Evolutionary conservation across 768 basidiomycete genomes (phyloP).

Genomic region (Kwoniella pini): DNA sequence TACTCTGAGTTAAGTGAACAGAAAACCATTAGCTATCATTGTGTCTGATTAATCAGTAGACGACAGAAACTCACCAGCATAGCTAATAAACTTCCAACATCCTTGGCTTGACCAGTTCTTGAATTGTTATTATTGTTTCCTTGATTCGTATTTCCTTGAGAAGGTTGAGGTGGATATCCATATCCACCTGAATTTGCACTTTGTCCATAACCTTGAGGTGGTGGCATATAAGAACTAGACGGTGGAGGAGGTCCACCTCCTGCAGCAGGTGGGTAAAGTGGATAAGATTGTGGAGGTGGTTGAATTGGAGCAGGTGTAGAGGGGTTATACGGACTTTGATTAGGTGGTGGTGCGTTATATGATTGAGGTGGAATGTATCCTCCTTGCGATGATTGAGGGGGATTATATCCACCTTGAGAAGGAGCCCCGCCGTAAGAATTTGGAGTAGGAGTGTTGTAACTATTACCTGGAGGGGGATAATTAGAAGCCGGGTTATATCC

Average conservation of each 20-base stretch:
- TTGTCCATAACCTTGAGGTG: slow-evolving; percentile 3
- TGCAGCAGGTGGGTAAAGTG: slow-evolving; percentile 4
- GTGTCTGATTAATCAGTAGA: no score
- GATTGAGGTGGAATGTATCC: not conserved
- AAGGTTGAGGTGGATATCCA: slow-evolving; percentile 8
- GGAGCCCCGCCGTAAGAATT: not conserved
- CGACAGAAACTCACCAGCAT: slow-evolving; percentile 26
- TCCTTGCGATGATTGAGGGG: not conserved
- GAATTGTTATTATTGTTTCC: not conserved
- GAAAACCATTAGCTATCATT: no score
- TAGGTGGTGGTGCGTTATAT: slow-evolving; percentile 5
- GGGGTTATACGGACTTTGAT: slow-evolving; percentile 6
- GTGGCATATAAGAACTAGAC: not conserved
- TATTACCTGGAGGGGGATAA: not conserved
- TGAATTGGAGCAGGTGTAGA: not conserved
- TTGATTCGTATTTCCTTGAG: not conserved
- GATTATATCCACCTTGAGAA: not conserved
- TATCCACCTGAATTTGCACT: not conserved
- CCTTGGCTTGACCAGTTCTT: slow-evolving; percentile 14
- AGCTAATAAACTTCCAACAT: slow-evolving; percentile 20
- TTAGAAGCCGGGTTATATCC: not conserved
- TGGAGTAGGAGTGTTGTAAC: not conserved
- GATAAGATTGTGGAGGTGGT: not conserved
- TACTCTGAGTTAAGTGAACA: no score
- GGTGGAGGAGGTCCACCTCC: not conserved